These are phyloP conservation scores for Tothia fuscella DNA, from an alignment of 2,329 filamentous ascomycete species.

Conservation along the genomic window DNA sequence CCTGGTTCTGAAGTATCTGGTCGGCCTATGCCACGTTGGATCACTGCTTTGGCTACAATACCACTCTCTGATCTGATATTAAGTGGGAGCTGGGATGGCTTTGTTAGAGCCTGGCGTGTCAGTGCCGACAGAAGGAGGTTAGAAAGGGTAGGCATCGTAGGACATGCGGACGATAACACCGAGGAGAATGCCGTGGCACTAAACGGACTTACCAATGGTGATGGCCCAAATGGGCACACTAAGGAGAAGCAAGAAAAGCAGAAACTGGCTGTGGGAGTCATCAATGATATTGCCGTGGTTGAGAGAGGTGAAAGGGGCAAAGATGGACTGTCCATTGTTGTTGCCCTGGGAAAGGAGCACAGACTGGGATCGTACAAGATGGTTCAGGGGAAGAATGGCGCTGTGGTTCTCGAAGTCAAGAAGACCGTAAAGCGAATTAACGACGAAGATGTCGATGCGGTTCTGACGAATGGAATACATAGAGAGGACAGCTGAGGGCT, in stretches of 20 bases:
- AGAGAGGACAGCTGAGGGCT: too few species aligned
- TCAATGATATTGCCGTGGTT: conserved; percentile 82
- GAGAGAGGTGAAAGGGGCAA: conserved; percentile 69
- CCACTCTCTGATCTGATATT: conserved; percentile 86
- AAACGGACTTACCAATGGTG: conserved; percentile 10
- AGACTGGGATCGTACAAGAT: conserved; percentile 73
- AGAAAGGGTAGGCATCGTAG: conserved; percentile 58
- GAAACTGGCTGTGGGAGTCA: conserved; percentile 52
- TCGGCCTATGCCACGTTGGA: conserved; percentile 64
- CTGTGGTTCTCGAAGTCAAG: conserved; percentile 8
- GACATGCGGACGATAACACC: conserved; percentile 17
- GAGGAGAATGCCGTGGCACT: conserved; percentile 9
- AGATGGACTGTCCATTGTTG: conserved; percentile 66
- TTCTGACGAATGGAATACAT: too few species aligned
- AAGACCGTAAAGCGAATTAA: too few species aligned
- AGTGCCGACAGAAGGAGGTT: conserved; percentile 72
- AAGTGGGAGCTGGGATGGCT: conserved; percentile 90
- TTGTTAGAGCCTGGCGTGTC: conserved; percentile 73
- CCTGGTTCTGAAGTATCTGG: conserved; percentile 42
- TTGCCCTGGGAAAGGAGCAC: conserved; percentile 78
- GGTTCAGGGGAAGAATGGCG: conserved; percentile 23
- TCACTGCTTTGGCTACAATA: conserved; percentile 76
- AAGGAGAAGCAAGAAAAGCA: background rate
- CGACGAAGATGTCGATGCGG: too few species aligned
- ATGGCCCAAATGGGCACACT: conserved; percentile 16